These are phyloP conservation scores for Myxozyma neotropica DNA, from an alignment of 805 yeast species.

Conservation along the genomic window DNA sequence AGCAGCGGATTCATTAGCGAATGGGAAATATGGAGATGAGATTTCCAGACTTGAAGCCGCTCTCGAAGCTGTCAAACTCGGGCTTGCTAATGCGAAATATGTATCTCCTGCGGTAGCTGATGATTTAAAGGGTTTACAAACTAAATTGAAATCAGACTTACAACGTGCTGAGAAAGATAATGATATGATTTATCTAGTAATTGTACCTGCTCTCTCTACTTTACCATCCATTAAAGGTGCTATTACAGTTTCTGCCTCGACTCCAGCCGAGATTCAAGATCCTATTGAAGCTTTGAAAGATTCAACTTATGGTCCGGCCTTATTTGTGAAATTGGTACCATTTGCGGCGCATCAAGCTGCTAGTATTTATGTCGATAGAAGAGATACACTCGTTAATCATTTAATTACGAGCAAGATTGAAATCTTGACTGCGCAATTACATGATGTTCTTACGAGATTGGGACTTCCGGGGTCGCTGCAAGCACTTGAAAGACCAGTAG, in stretches of 20 bases:
- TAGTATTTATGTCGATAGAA: constrained; percentile 68
- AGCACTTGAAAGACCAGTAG: constrained; percentile 56
- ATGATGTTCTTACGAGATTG: constrained; percentile 20
- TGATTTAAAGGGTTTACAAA: constrained; percentile 56
- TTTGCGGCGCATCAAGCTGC: constrained; percentile 64
- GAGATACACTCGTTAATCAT: constrained; percentile 53
- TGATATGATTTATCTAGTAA: constrained; percentile 72
- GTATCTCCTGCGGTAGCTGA: constrained; percentile 51
- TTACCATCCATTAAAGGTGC: constrained; percentile 53
- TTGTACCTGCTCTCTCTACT: constrained; percentile 53
- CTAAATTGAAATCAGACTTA: constrained; percentile 50
- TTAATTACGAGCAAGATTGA: constrained; percentile 46
- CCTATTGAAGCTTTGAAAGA: constrained; percentile 39
- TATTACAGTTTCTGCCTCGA: constrained; percentile 56
- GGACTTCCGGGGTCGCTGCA: constrained; percentile 64
- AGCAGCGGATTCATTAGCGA: constrained; percentile 53
- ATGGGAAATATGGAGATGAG: constrained; percentile 68
- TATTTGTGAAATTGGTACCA: constrained; percentile 71
- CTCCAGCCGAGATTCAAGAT: constrained; percentile 44
- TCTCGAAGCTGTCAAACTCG: constrained; percentile 43
- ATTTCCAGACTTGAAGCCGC: constrained; percentile 60
- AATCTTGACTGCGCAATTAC: constrained; percentile 35
- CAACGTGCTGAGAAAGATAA: constrained; percentile 72
- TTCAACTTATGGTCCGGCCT: constrained; percentile 34
- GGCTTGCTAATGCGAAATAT: constrained; percentile 47